Percentiles rank a stretch among this genome's conserved stretches.
These are phyloP conservation scores for Leptographium galeiforme DNA, from an alignment of 2,329 filamentous ascomycete genomes.

Conservation along the genomic window DNA sequence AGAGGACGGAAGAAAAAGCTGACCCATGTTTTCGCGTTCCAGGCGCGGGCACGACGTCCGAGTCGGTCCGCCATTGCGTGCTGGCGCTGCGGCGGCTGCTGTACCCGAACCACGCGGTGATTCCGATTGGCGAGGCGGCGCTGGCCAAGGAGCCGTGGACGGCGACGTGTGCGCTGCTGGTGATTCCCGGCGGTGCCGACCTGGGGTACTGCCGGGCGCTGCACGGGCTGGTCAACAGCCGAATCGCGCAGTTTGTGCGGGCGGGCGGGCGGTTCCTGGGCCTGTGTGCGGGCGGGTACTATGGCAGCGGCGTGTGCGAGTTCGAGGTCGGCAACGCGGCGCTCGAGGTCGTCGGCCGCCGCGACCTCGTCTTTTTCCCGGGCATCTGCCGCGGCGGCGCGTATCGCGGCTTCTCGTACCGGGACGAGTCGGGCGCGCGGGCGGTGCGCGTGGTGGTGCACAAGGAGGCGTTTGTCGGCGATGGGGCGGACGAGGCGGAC, in stretches of 20 bases:
- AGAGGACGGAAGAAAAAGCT: no score
- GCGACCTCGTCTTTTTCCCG: constrained; percentile 82
- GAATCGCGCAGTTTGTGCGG: constrained; percentile 75
- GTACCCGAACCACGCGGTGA: constrained; percentile 84
- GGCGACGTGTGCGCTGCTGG: constrained; percentile 72
- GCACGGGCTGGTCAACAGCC: constrained; percentile 76
- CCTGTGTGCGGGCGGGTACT: constrained; percentile 91
- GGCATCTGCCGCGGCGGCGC: constrained; percentile 76
- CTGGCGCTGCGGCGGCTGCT: constrained; percentile 76
- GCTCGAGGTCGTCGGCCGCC: constrained; percentile 72
- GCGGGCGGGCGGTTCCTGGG: constrained; percentile 77
- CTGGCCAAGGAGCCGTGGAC: constrained; percentile 88
- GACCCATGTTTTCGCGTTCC: no score
- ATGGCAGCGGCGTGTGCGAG: constrained; percentile 67
- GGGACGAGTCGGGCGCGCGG: constrained; percentile 71
- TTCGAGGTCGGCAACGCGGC: constrained; percentile 76
- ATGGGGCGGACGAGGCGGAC: constrained; percentile 14
- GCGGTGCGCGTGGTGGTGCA: constrained; percentile 55
- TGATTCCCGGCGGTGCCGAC: constrained; percentile 90
- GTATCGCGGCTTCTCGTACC: constrained; percentile 81
- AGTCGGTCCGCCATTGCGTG: constrained; percentile 81
- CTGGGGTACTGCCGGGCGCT: constrained; percentile 78
- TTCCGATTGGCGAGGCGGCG: constrained; percentile 63
- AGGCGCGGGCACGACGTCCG: constrained; percentile 76
- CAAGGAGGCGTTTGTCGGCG: constrained; percentile 36